These are phyloP conservation scores for Sporothrix sp. DNA, from an alignment of 2,329 filamentous ascomycete species.

Conservation along the genomic window DNA sequence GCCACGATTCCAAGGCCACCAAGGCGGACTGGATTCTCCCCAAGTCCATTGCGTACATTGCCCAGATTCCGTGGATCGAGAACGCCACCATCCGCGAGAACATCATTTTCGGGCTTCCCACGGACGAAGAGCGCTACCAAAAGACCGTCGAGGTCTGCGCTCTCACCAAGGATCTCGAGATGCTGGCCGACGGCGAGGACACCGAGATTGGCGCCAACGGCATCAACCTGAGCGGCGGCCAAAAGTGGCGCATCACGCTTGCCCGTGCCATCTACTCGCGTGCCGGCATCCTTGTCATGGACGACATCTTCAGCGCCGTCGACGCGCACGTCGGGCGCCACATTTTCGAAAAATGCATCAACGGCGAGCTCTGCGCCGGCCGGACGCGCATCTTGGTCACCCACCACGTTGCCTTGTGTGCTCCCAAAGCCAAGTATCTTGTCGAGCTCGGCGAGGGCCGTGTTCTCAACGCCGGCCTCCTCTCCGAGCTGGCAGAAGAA, in stretches of 20 bases:
- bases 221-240: conserved; percentile 74
- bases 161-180: conserved; percentile 63
- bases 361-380: conserved; percentile 56
- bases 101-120: conserved; percentile 66
- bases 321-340: conserved; percentile 74
- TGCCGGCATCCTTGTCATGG: conserved; percentile 64
- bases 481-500: conserved; percentile 53
- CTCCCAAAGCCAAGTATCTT: conserved; percentile 62
- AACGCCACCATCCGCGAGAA: conserved; percentile 72
- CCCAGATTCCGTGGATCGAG: conserved; percentile 78
- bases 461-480: conserved; percentile 52
- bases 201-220: conserved; percentile 80
- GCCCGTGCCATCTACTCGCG: conserved; percentile 72
- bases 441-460: conserved; percentile 63
- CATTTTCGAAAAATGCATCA: conserved; percentile 67
- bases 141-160: conserved; percentile 65
- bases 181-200: conserved; percentile 64
- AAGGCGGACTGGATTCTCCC: conserved; percentile 59
- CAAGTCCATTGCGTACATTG: conserved; percentile 61
- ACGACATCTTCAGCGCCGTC: conserved; percentile 77
- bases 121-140: conserved; percentile 57
- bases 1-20: conserved; percentile 54
- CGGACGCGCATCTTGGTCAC: conserved; percentile 72
- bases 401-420: conserved; percentile 64
- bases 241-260: conserved; percentile 73